These are phyloP conservation scores for Fusarium anthophilum DNA, from an alignment of 2,329 filamentous ascomycete genomes.

Conservation along the genomic window DNA sequence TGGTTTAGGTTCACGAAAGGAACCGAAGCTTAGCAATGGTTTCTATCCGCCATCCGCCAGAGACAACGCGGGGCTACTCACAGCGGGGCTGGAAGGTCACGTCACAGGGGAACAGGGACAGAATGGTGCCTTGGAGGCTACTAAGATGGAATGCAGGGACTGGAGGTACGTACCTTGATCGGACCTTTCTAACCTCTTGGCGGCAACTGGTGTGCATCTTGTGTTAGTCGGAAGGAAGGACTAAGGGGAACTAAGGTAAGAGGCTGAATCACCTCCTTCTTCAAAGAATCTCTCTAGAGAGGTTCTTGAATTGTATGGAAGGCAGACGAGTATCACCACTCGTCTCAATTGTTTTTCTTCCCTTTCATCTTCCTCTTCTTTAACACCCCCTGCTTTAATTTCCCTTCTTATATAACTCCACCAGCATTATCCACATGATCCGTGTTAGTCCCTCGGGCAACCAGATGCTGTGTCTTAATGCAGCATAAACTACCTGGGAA, in stretches of 20 bases:
- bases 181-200: slow-evolving; percentile 10
- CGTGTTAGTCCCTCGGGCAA: slow-evolving; percentile 39
- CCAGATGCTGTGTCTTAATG: slow-evolving; percentile 32
- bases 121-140: background rate
- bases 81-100: slow-evolving; percentile 41
- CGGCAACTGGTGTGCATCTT: background rate
- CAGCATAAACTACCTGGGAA: slow-evolving; percentile 18
- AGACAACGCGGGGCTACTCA: slow-evolving; percentile 36
- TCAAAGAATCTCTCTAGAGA: background rate
- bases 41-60: background rate
- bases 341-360: background rate
- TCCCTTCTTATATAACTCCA: slow-evolving; percentile 23
- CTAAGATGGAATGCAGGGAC: slow-evolving; percentile 32
- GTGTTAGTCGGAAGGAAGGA: slow-evolving; percentile 19
- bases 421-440: slow-evolving; percentile 39
- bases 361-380: background rate
- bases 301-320: background rate
- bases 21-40: slow-evolving; percentile 11
- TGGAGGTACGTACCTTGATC: slow-evolving; percentile 32
- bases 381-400: slow-evolving; percentile 4
- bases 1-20: slow-evolving; percentile 11
- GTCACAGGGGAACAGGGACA: slow-evolving; percentile 29
- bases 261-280: slow-evolving; percentile 9
- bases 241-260: background rate
- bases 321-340: background rate